phyloP scores from a whole-genome alignment of 768 basidiomycete species.

The Pleurotus sapidus region DNA sequence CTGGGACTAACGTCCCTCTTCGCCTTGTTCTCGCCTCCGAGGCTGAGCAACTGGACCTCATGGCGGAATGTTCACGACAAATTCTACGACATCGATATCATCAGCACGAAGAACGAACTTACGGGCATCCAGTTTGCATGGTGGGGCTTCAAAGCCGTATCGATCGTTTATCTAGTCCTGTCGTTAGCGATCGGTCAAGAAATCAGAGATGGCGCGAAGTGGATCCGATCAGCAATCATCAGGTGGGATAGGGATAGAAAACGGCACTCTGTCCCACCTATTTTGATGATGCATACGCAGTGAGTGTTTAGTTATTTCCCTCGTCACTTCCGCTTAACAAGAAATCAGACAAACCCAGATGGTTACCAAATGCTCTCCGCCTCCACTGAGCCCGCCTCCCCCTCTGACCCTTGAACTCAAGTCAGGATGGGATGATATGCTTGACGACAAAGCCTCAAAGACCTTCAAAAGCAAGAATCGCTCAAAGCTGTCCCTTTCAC shows the following conservation, averaged over 20 bases:
- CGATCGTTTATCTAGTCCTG: constrained; percentile 35
- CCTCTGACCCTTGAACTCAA: constrained; percentile 28
- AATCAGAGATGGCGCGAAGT: constrained; percentile 30
- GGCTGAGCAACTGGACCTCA: constrained; percentile 33
- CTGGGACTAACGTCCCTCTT: constrained; percentile 27
- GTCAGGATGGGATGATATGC: constrained; percentile 52
- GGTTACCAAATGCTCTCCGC: neutral
- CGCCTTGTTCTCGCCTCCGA: constrained; percentile 25
- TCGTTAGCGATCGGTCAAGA: constrained; percentile 36
- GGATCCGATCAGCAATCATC: constrained; percentile 18
- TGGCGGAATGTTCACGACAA: constrained; percentile 46
- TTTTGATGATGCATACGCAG: constrained; percentile 19
- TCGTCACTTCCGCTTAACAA: neutral
- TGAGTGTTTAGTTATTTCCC: constrained; percentile 10
- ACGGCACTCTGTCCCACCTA: constrained; percentile 6
- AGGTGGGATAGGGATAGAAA: constrained; percentile 2
- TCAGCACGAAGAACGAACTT: constrained; percentile 21
- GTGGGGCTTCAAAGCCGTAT: constrained; percentile 38
- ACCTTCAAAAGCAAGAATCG: neutral
- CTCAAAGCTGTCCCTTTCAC: constrained; percentile 1
- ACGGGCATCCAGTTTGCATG: constrained; percentile 27
- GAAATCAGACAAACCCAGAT: neutral
- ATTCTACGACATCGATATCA: constrained; percentile 33
- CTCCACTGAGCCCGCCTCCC: neutral
- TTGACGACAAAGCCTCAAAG: constrained; percentile 30